These are phyloP conservation scores for Aureobasidium sp. DNA, from an alignment of 2,329 filamentous ascomycete species.

Conservation along the genomic window DNA sequence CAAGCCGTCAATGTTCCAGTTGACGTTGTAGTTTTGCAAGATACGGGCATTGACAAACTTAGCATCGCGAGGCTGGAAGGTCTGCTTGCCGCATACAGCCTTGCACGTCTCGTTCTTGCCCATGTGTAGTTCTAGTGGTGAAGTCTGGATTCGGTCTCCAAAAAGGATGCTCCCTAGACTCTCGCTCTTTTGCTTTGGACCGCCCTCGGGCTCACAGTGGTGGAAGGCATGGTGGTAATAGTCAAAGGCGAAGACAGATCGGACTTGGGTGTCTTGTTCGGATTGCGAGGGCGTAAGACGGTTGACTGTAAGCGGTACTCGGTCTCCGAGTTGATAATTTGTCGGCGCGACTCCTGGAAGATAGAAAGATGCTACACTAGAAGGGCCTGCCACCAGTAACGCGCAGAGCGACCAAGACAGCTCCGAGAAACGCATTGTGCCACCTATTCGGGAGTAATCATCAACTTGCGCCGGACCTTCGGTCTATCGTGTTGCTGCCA, in stretches of 20 bases:
- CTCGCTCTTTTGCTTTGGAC: constrained; percentile 74
- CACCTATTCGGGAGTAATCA: neutral
- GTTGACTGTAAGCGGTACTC: constrained; percentile 86
- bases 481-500: neutral
- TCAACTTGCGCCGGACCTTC: neutral
- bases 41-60: constrained; percentile 80
- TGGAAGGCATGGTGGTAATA: constrained; percentile 87
- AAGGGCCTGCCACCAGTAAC: constrained; percentile 25
- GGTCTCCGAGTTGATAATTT: constrained; percentile 73
- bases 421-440: constrained; percentile 12
- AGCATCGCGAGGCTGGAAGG: constrained; percentile 58
- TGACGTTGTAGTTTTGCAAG: constrained; percentile 78
- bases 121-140: constrained; percentile 86
- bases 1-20: constrained; percentile 92
- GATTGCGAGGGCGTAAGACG: constrained; percentile 79
- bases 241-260: constrained; percentile 91
- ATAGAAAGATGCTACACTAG: constrained; percentile 62
- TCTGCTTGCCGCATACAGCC: constrained; percentile 61
- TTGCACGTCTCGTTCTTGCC: constrained; percentile 81
- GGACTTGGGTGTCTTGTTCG: constrained; percentile 68
- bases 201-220: constrained; percentile 75
- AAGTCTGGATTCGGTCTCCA: constrained; percentile 95
- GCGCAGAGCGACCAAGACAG: constrained; percentile 19
- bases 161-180: constrained; percentile 94
- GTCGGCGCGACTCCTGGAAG: constrained; percentile 92